Evolutionary conservation across 148 eudicot genomes (phyloP), one percentile per base, ranked within the genome.

Genomic region (Bassia scoparia): DNA sequence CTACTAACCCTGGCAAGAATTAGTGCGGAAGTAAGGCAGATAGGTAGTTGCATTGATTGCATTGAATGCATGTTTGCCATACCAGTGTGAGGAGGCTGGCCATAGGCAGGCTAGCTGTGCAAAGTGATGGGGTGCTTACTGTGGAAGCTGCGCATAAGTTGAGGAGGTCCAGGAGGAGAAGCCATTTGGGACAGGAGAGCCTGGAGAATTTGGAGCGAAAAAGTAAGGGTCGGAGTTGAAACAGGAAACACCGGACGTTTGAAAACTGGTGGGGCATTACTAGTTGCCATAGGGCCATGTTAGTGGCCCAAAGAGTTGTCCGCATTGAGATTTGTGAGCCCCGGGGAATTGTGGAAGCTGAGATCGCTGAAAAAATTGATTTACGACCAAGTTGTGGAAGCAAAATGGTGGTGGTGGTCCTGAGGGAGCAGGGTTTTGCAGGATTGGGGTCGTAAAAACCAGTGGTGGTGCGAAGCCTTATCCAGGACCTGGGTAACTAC

Each of bases 1-100:
- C 93, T 38, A 80, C 83, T 82, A 95, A 77, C 38, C 83, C 86
- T 81, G 87, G 89, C 80, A 82, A 75, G 85, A 26, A 37, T 86
- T 83, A 44, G 80, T 78, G n/a, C 0, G 96, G 89, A 65, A 97
- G 97, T n/a, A n/a, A n/a, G 66, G 85, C 89, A 75, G 86, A 72
- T 24, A 81, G 68, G 55, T 80, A 83, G 85, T 68, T 87, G 92
- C 83, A 85, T 71, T 69, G 65, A 81, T 61, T 80, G 79, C 69
- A 86, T 83, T 52, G 84, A 65, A 74, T 83, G 87, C 69, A 81
- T 73, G 64, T 83, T 84, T 66, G 69, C 31, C 46, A 84, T 80
- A 77, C 87, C 68, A 26, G 79, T 76, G 41, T 70, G 78, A 21
- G 46, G 72, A 52, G 72, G 61, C 30, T 33, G 70, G 9, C 10